Evolutionary conservation across 1,284 basidiomycete species (phyloP).

Genomic region (Leccinum pachyderme): DNA sequence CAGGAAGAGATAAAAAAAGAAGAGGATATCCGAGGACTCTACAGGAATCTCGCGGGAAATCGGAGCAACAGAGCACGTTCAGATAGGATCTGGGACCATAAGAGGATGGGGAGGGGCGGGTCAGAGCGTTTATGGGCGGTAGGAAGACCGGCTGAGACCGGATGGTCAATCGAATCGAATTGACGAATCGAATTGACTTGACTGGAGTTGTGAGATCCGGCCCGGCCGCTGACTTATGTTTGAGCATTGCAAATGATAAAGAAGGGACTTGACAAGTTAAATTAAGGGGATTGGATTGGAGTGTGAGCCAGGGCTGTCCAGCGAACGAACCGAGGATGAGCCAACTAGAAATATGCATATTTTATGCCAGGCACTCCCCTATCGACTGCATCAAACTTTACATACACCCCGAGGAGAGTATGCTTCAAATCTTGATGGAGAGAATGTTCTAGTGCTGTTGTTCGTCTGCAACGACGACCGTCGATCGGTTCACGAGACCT

Average conservation of each 20-base stretch:
- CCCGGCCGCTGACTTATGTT: conserved; percentile 1
- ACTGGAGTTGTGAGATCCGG: neutral
- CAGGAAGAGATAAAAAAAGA: conserved; percentile 26
- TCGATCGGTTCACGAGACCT: conserved; percentile 36
- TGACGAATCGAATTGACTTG: neutral
- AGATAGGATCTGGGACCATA: conserved; percentile 30
- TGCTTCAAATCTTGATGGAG: conserved; percentile 1
- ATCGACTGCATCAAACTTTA: neutral
- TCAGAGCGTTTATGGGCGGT: conserved; percentile 3
- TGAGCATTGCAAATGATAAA: conserved; percentile 2
- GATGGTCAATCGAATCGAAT: neutral
- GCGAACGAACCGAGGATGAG: neutral
- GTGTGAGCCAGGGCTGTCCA: neutral
- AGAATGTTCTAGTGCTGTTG: conserved; percentile 12
- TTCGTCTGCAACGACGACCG: conserved; percentile 22
- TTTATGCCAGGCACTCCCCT: neutral
- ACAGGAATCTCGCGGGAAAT: conserved; percentile 49
- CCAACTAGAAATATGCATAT: neutral
- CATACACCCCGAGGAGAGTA: neutral
- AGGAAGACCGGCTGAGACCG: conserved; percentile 1
- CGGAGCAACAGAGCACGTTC: conserved; percentile 50
- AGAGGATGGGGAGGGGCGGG: conserved; percentile 31
- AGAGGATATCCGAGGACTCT: conserved; percentile 57
- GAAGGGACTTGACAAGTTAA: neutral
- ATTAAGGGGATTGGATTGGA: neutral